Base-by-base conservation (phyloP, 2,329 filamentous ascomycete species). In the Bipolaris gigantea region DNA sequence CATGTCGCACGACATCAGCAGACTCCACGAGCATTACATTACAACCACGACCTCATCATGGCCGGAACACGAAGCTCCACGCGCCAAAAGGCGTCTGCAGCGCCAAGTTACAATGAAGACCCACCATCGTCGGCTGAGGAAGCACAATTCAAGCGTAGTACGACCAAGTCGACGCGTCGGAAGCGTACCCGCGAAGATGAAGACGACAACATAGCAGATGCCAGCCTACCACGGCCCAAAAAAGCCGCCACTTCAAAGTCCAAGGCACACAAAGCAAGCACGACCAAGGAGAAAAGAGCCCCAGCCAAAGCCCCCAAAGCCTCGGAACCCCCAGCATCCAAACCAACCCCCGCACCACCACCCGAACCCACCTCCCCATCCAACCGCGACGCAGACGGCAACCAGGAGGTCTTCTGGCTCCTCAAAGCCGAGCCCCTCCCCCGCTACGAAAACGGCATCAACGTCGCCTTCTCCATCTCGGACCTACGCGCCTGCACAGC, bases 391-490 rank as follows among this genome's bases (percentile, higher is more conserved):
- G 52, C 61, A 5, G 46, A 59, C 30, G 67, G 67, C 43, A 32
- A 58, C 3, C 70, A 74, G 59, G 56, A 71, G 57, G 59, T 66
- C 11, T 80, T 73, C 63, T 81, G 79, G 79, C 74, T 81, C 5
- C 73, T 81, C 69, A 81, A 81, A 63, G 78, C 79, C 36, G 79
- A 99, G 76, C 93, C 94, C 0, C 89, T 96, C 65, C 85, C 91
- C 4, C 88, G 94, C 5, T 77, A 92, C 15, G 91, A 96, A 72
- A 93, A 92, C 50, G 93, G 92, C 0, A 80, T 89, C 46, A 92
- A 97, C 70, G 90, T 97, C 41, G 89, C 86, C 62, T 99, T 97
- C 76, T 95, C 92, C 0, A 97, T 99, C 66, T 92, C 97, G 66
- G 92, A 97, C 71, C 77, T 99, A 33, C 82, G 83, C 13, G 83